Evolutionary conservation across 2,329 filamentous ascomycete genomes (phyloP), one percentile per base, ranked within the genome.

Genomic region (Sclerotinia glacialis): DNA sequence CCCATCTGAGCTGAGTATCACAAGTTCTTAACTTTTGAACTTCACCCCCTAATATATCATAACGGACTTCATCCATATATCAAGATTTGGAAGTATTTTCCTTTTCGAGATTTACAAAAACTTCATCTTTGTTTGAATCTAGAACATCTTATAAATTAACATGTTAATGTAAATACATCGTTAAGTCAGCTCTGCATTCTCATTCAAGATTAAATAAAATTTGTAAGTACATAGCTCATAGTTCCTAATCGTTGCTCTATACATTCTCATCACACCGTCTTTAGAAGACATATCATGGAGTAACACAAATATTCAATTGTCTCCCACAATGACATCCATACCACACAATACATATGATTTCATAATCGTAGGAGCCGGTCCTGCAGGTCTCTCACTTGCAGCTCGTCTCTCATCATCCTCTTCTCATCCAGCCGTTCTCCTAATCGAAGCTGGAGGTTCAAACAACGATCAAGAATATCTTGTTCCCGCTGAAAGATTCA

Each of bases 361-460:
- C 21, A 64, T 64, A 56, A 64, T 64, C 4, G 61, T 64, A 23
- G 61, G 61, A 86, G 85, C 80, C 68, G 86, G 87, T n/a, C 83
- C 87, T 2, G 81, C 87, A 9, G 87, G 87, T 9, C 82, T 82
- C 59, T 78, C 83, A 1, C 73, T 89, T 18, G 86, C 87, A 0
- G 77, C 82, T 1, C 77, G 79, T 0, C 81, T 89, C 5, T 81
- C 85, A 2, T 75, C 78, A 23, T 77, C 82, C 0, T 47, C 78
- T 0, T 78, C 79, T 46, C 78, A 76, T 11, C 86, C 86, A 0
- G 79, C 74, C 0, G 81, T 89, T 1, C 80, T 89, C 1, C 79
- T 90, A 0, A 76, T 89, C 2, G 87, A 89, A 75, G 86, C 86
- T 1, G 87, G 87, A 14, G 71, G 68, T 1, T 71, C 72, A 9